Evolutionary conservation across 331 rosid species (phyloP), one percentile per base, ranked within the genome.

Genomic region (Quercus phellos): DNA sequence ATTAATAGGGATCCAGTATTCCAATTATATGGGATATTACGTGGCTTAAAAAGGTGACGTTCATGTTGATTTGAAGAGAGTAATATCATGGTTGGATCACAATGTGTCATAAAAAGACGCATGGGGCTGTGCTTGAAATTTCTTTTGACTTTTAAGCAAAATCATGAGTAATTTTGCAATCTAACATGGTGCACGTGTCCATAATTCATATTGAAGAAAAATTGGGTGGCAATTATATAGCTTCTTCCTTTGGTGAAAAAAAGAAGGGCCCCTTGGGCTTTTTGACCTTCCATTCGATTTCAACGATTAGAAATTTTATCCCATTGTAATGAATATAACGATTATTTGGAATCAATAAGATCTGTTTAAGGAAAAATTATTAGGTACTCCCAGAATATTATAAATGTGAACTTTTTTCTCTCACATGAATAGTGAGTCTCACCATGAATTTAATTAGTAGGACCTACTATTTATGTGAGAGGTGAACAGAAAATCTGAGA

Each of bases 111-210:
- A 17, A 30, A 66, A 17, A 18, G 51, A 12, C 70, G 21, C 35
- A 26, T 58, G 64, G 64, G 64, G 12, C 21, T 58, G 64, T 32
- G 11, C 16, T 32, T 38, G 72, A 17, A 38, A 61, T 26, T 61
- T 27, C 46, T 27, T 24, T 68, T 34, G 7, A 68, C 54, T 68
- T 68, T 35, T 38, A 68, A 5, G 4, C 70, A 43, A 38, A 75
- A 63, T 51, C 14, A 61, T 75, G 42, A 63, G 35, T 18, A 51
- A 18, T 30, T 76, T 76, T 30, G 60, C 34, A 42, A 24, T 26
- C 35, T 59, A 74, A 59, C 70, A 2, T 42, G 69, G 69, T 64
- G n/a, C 73, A 76, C 61, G 73, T 76, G 79, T 32, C 53, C 53
- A 64, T 18, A 11, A 73, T 32, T 35, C 53, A 32, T 18, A 11